A percentile compares a stretch with the other conserved stretches of the same genome.
These are phyloP conservation scores for Fistulina hepatica DNA, from an alignment of 1,284 basidiomycete species.

Conservation along the genomic window DNA sequence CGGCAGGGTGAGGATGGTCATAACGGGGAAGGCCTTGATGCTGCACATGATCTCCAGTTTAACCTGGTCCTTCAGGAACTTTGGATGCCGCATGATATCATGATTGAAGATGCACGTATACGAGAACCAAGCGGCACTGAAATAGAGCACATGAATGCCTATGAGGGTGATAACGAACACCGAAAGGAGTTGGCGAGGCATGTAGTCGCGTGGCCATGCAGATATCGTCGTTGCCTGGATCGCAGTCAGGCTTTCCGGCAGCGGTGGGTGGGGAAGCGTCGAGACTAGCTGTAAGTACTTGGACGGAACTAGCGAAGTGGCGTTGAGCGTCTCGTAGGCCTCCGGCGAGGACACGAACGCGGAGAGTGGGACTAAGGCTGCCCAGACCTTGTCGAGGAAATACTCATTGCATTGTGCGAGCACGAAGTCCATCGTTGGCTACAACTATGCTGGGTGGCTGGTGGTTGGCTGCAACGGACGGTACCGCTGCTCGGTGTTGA, in stretches of 20 bases:
- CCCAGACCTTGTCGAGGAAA: slow-evolving; percentile 72
- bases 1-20: slow-evolving; percentile 78
- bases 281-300: slow-evolving; percentile 47
- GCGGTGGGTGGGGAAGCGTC: slow-evolving; percentile 45
- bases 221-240: slow-evolving; percentile 37
- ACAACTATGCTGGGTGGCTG: too few relatives aligned
- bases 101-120: slow-evolving; percentile 91
- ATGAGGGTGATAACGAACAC: slow-evolving; percentile 67
- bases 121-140: slow-evolving; percentile 74
- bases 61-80: slow-evolving; percentile 85
- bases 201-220: slow-evolving; percentile 72
- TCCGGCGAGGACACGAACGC: slow-evolving; percentile 34
- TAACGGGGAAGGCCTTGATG: slow-evolving; percentile 69
- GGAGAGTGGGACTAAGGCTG: slow-evolving; percentile 61
- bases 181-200: slow-evolving; percentile 73
- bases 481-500: too few relatives aligned
- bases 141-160: slow-evolving; percentile 79
- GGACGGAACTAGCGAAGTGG: slow-evolving; percentile 23
- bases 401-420: slow-evolving; percentile 65
- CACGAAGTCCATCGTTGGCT: slow-evolving; percentile 75
- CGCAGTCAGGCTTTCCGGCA: slow-evolving; percentile 26
- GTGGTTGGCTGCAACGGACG: too few relatives aligned
- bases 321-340: slow-evolving; percentile 21
- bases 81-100: slow-evolving; percentile 91
- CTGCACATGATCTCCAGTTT: slow-evolving; percentile 74